Evolutionary conservation across 345 rosid species (phyloP).

Genomic region (Salix viminalis): DNA sequence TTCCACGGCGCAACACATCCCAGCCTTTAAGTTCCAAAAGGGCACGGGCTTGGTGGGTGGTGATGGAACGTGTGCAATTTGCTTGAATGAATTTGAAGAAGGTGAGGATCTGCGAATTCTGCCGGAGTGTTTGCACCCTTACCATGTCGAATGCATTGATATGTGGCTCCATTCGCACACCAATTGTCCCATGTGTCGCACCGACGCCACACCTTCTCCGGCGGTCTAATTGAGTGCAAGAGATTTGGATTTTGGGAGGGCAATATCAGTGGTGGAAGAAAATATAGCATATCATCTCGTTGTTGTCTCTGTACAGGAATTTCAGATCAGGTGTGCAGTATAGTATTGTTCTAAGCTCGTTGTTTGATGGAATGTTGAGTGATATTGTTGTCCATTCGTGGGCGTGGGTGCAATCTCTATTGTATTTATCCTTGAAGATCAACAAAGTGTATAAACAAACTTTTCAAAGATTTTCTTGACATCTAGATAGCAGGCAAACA

Average conservation of each 20-base stretch:
- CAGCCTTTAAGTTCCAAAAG: constrained; percentile 33
- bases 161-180: constrained; percentile 38
- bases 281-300: too few relatives aligned
- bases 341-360: too few relatives aligned
- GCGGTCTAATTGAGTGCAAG: not conserved
- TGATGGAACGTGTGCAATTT: constrained; percentile 31
- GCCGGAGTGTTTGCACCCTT: constrained; percentile 34
- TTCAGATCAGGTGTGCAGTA: too few relatives aligned
- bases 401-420: too few relatives aligned
- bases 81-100: constrained; percentile 31
- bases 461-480: not conserved
- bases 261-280: not conserved
- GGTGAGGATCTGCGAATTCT: constrained; percentile 26
- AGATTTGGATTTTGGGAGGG: not conserved
- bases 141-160: constrained; percentile 33
- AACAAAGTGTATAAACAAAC: too few relatives aligned
- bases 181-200: constrained; percentile 42
- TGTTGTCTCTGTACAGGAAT: too few relatives aligned
- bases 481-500: not conserved
- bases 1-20: constrained; percentile 36
- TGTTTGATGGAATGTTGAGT: too few relatives aligned
- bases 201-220: constrained; percentile 32
- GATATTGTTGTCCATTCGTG: too few relatives aligned
- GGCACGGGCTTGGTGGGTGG: constrained; percentile 22
- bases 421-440: too few relatives aligned